Evolutionary conservation across 306 rosid species (phyloP), one percentile per base, ranked within the genome.

Genomic region (Ormosia emarginata): DNA sequence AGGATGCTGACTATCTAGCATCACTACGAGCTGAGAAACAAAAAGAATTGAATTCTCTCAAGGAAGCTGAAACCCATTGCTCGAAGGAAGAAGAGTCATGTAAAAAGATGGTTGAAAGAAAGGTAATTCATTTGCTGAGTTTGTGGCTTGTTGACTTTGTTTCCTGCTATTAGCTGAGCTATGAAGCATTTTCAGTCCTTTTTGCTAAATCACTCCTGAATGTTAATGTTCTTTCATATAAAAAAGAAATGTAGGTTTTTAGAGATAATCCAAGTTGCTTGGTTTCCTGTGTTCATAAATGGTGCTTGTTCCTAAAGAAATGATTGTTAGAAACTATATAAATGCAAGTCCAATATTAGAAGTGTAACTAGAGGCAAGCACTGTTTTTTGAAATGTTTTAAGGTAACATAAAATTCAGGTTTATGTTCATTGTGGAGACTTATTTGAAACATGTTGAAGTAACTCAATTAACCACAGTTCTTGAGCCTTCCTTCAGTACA

Each of bases 1-100:
- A 92, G 93, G 90, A 92, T 86, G 79, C 71, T 52, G 93, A 91
- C 52, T 86, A 89, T 82, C 84, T 63, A 67, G 86, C 82, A 17
- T 90, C 95, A 14, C 85, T 86, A 49, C 59, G 14, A 55, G 86
- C 83, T 64, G 91, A 92, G 73, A 90, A 81, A 69, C 82, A 79
- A 80, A 90, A 85, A 62, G 90, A 88, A 75, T 71, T 52, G 74
- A 75, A 80, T 53, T 62, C 86, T 85, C 65, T 68, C 47, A 53
- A 79, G 62, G 86, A 88, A 77, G 83, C 83, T 79, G 85, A 88
- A 79, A 66, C 85, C 43, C 69, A 13, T 84, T 58, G 83, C 52
- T 78, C 55, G 71, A 88, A 59, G 79, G 86, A 81, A 70, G 78
- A 80, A 68, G 85, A 76, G 63, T 58, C 87, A 76, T 39, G 55